These are phyloP conservation scores for Pseudevernia furfuracea DNA, from an alignment of 495 filamentous ascomycete genomes.

Conservation along the genomic window DNA sequence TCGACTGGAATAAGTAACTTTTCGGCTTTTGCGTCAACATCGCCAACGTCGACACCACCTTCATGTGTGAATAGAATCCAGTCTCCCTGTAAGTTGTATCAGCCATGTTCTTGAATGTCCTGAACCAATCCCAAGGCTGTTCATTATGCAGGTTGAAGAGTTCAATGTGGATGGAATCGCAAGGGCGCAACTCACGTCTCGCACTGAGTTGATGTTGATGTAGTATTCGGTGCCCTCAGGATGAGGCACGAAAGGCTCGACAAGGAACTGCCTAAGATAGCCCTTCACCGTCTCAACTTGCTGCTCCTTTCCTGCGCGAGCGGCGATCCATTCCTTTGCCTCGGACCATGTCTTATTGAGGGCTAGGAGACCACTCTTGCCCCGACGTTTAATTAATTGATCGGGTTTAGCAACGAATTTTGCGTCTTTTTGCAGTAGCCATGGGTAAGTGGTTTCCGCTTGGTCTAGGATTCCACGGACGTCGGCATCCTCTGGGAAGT, in stretches of 20 bases:
- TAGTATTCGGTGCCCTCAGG: conserved; percentile 92
- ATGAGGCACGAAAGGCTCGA: conserved; percentile 97
- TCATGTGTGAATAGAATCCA: conserved; percentile 99
- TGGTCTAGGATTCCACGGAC: conserved; percentile 83
- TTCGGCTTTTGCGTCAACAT: conserved; percentile 98
- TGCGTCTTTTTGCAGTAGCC: conserved; percentile 71
- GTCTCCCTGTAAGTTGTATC: conserved; percentile 62
- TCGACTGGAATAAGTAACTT: conserved; percentile 97
- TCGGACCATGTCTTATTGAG: conserved; percentile 98
- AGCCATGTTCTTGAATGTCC: neutral
- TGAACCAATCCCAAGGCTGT: conserved; percentile 5
- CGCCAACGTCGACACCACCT: conserved; percentile 98
- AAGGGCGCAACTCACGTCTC: conserved; percentile 58
- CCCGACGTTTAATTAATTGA: conserved; percentile 98
- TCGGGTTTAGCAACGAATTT: conserved; percentile 99
- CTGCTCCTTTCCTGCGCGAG: conserved; percentile 80
- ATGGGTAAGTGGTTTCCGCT: conserved; percentile 91
- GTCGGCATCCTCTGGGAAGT: conserved; percentile 83
- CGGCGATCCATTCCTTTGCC: conserved; percentile 84
- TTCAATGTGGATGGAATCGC: neutral
- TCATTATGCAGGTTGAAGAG: neutral
- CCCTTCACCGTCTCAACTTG: conserved; percentile 89
- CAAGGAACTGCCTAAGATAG: conserved; percentile 85
- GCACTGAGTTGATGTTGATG: conserved; percentile 91
- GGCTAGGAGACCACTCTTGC: conserved; percentile 93